Base-by-base conservation (phyloP, 495 filamentous ascomycete genomes). In the Hyaloscypha finlandica region DNA sequence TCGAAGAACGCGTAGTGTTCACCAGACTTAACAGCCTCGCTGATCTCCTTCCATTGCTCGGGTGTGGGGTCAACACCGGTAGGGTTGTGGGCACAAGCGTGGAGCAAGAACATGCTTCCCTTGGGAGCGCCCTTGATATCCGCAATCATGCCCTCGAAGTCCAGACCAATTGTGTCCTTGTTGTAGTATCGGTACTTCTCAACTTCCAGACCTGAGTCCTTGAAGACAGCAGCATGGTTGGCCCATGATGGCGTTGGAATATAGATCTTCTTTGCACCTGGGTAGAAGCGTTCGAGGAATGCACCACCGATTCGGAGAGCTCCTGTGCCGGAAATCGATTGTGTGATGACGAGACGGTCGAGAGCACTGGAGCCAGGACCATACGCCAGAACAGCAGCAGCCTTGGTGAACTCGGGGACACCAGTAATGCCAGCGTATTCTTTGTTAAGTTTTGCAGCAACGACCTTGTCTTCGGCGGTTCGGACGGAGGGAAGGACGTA, bases 381-480 rank as follows among this genome's bases (percentile, higher is more conserved):
- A 77, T 98, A 99, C 73, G 95, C 95, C 25, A 99, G 89, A 72
- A 90, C 78, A 45, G 92, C 92, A 32, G 95, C 95, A 30, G 94
- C 92, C 77, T 90, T 93, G 77, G 92, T 94, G 85, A 99, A 97
- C 67, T 91, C 82, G 64, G 93, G 93, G 42, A 97, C 86, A 83
- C 95, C 95, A 39, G 95, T 97, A 79, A 99, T 99, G 71, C 91
- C 92, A 61, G 96, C 93, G 76, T 99, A 99, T 79, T 99, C 95
- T 83, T 99, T 97, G 85, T 98, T 94, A 68, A 93, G 77, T 56
- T 83, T 82, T 67, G 86, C 86, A 14, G 87, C 79, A 52, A 97
- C 83, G 68, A 98, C 84, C 79, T 91, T 91, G 78, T 94, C 85
- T 83, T 99, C 95, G 61, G 95, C 95, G 68, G 88, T 78, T 73